phyloP scores from a whole-genome alignment of 345 rosid species.

The Moringa oleifera region DNA sequence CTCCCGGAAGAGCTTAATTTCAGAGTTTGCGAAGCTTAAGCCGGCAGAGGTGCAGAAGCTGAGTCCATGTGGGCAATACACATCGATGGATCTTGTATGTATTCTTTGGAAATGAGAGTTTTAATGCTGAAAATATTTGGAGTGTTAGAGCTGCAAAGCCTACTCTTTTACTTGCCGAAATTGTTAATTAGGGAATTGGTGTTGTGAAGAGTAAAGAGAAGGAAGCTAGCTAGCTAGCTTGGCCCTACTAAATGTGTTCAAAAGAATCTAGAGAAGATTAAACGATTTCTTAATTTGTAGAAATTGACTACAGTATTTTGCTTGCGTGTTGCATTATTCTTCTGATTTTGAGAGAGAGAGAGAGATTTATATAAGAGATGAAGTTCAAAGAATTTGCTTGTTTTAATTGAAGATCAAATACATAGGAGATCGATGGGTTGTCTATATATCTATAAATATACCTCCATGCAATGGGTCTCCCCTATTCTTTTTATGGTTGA shows the following conservation, averaged over 20 bases:
- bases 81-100: constrained; percentile 27
- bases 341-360: background rate
- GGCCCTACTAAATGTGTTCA: constrained; percentile 20
- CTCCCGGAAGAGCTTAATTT: constrained; percentile 43
- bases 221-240: constrained; percentile 28
- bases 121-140: constrained; percentile 17
- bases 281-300: constrained; percentile 12
- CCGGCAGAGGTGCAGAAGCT: constrained; percentile 2
- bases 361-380: too few relatives aligned
- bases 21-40: constrained; percentile 7
- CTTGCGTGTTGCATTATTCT: constrained; percentile 1
- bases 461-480: too few relatives aligned
- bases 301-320: constrained; percentile 13
- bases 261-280: constrained; percentile 22
- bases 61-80: constrained; percentile 13
- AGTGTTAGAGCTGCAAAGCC: constrained; percentile 6
- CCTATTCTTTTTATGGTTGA: too few relatives aligned
- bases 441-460: too few relatives aligned
- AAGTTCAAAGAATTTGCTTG: too few relatives aligned
- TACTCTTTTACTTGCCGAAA: constrained; percentile 4
- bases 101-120: constrained; percentile 17
- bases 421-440: too few relatives aligned
- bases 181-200: constrained; percentile 4
- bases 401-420: too few relatives aligned
- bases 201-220: constrained; percentile 13